These are phyloP conservation scores for Cutaneotrichosporon sp. DNA, from an alignment of 1,284 basidiomycete species.

Conservation along the genomic window DNA sequence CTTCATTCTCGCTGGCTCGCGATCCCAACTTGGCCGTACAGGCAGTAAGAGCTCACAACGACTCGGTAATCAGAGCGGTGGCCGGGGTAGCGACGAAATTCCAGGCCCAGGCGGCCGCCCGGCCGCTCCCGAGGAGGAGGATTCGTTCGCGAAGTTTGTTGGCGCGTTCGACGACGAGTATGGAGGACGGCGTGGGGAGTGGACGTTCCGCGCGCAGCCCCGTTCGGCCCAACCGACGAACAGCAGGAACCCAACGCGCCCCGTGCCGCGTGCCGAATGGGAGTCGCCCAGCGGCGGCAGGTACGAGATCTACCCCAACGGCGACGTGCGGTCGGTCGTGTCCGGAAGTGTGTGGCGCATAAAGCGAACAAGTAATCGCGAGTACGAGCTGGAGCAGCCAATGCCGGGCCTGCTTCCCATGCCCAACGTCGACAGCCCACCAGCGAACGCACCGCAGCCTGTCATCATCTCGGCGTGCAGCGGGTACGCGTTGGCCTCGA, in stretches of 20 bases:
- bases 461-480: slow-evolving; percentile 3
- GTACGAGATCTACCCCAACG: slow-evolving; percentile 37
- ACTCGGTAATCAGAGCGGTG: not conserved
- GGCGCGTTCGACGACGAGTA: slow-evolving; percentile 50
- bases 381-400: slow-evolving; percentile 41
- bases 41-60: slow-evolving; percentile 6
- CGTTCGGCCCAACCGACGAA: not conserved
- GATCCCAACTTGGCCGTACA: slow-evolving; percentile 31
- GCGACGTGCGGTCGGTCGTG: slow-evolving; percentile 36
- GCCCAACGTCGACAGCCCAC: not conserved
- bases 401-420: slow-evolving; percentile 1
- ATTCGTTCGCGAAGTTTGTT: slow-evolving; percentile 51
- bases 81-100: slow-evolving; percentile 7
- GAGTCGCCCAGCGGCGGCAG: slow-evolving; percentile 41
- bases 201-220: slow-evolving; percentile 45
- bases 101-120: not conserved
- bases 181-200: slow-evolving; percentile 48
- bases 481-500: slow-evolving; percentile 29
- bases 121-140: slow-evolving; percentile 41
- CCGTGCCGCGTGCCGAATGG: slow-evolving; percentile 36
- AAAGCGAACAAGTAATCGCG: slow-evolving; percentile 26
- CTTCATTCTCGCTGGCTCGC: slow-evolving; percentile 49
- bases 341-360: slow-evolving; percentile 40
- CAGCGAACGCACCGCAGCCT: slow-evolving; percentile 4
- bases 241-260: slow-evolving; percentile 16